phyloP scores from a whole-genome alignment of 2,329 filamentous ascomycete species.

The Keithomyces neogunnii region DNA sequence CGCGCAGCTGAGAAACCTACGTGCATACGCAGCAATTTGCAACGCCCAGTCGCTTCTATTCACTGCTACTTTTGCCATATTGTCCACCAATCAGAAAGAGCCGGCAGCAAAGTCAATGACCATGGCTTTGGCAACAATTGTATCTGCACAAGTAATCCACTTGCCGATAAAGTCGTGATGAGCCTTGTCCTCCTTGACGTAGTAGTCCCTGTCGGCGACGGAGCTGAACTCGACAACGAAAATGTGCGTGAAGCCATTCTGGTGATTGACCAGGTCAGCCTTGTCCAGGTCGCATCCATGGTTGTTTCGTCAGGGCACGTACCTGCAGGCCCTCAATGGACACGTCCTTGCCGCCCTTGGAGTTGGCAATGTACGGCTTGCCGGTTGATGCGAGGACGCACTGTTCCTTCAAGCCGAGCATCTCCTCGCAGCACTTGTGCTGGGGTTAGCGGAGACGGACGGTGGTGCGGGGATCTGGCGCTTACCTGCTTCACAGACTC shows the following conservation, averaged over 20 bases:
- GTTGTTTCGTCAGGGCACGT: conserved; percentile 7
- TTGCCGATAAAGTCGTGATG: conserved; percentile 52
- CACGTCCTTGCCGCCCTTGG: conserved; percentile 52
- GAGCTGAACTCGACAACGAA: conserved; percentile 62
- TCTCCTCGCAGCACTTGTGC: conserved; percentile 19
- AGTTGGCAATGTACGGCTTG: conserved; percentile 50
- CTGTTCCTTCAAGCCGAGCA: conserved; percentile 43
- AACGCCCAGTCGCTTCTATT: too few relatives aligned
- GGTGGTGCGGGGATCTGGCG: too few relatives aligned
- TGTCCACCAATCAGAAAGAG: background rate
- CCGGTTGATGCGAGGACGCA: conserved; percentile 54
- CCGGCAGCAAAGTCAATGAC: conserved; percentile 54
- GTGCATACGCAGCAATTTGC: too few relatives aligned
- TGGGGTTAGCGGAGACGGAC: background rate
- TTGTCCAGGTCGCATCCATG: too few relatives aligned
- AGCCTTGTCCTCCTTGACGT: conserved; percentile 54
- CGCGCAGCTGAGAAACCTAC: too few relatives aligned
- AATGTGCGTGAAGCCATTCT: conserved; percentile 58
- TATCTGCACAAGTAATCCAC: conserved; percentile 23
- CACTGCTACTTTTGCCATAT: too few relatives aligned
- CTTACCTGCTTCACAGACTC: conserved; percentile 6
- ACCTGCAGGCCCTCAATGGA: conserved; percentile 54
- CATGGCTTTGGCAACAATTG: conserved; percentile 30
- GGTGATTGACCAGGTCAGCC: background rate
- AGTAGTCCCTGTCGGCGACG: conserved; percentile 58